Conservation (phyloP, 192 early-diverging fungal genomes). For the Podila clonocystis region DNA sequence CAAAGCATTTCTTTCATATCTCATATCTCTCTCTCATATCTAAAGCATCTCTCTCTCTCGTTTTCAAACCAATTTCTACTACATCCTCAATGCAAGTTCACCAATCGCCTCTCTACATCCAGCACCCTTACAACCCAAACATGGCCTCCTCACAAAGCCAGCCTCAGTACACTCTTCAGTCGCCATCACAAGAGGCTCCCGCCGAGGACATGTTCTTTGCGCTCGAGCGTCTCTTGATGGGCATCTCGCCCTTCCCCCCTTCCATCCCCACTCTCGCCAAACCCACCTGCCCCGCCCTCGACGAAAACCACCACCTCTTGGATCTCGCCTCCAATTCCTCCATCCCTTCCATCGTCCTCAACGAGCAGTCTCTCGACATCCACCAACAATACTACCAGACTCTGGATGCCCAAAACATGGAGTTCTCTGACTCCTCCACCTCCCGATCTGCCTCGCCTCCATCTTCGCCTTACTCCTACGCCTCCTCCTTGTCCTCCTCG, state of each 20-base stretch:
- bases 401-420: conserved; percentile 14
- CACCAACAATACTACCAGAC: conserved; percentile 38
- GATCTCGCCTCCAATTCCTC: conserved; percentile 9
- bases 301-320: conserved; percentile 36
- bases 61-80: neutral
- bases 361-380: conserved; percentile 48
- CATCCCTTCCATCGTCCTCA: conserved; percentile 45
- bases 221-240: conserved; percentile 49
- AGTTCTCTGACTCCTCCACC: conserved; percentile 29
- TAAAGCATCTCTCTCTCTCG: neutral
- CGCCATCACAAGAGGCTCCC: conserved; percentile 7
- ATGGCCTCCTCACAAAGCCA: conserved; percentile 31
- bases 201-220: conserved; percentile 49
- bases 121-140: conserved; percentile 47
- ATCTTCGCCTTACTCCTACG: conserved; percentile 33
- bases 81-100: conserved; percentile 36
- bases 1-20: too few species aligned
- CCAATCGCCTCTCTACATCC: conserved; percentile 8
- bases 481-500: conserved; percentile 40
- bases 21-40: too few species aligned
- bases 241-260: conserved; percentile 50
- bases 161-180: conserved; percentile 32
- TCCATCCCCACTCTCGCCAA: conserved; percentile 48
- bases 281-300: conserved; percentile 50
- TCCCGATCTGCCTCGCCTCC: conserved; percentile 41